Base-by-base conservation (phyloP, 495 filamentous ascomycete species). In the Cryomyces minteri region DNA sequence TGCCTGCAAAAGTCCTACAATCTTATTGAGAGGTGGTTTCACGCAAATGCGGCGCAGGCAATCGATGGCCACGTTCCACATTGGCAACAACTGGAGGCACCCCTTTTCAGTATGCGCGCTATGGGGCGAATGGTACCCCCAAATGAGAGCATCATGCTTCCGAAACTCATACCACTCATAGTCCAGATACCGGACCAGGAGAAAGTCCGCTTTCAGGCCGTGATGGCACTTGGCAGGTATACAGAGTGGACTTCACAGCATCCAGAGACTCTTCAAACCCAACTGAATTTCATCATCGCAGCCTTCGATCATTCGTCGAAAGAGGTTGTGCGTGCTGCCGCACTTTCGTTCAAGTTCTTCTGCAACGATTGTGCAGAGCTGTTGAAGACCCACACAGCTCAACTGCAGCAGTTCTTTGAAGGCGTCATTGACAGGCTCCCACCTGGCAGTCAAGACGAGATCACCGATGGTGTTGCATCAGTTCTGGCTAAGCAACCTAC, bases 231-330 rank as follows among this genome's bases (percentile, higher is more conserved):
- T 31, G 92, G 85, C 31, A 73, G 90, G 39, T 99, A 99, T 58
- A 96, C 92, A 0, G 90, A 94, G 58, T 99, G 90, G 90, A 99
- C 90, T 1, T 74, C 92, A 11, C 74, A 84, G 38, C 90, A 99
- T 54, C 85, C 88, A 7, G 84, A 94, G 40, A 90, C 85, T 41
- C 68, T 99, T 10, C 78, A 93, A 57, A 67, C 84, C 2, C 90
- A 99, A 56, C 78, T 99, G 48, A 80, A 86, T 51, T 99, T 90
- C 61, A 88, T 99, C 52, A 84, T 93, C 42, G 79, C 78, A 5
- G 86, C 84, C 4, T 99, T 99, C 67, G 72, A 81, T 43, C 81
- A 88, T 44, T 67, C 69, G 31, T 90, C 85, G 0, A 78, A 78
- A 43, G 92, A 99, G 51, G 84, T 99, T 33, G 70, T 90, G 12